Percentiles rank a stretch among this genome's conserved stretches.
Conservation (phyloP, 164 flowering plant species). For the Chloranthus sessilifolius region DNA sequence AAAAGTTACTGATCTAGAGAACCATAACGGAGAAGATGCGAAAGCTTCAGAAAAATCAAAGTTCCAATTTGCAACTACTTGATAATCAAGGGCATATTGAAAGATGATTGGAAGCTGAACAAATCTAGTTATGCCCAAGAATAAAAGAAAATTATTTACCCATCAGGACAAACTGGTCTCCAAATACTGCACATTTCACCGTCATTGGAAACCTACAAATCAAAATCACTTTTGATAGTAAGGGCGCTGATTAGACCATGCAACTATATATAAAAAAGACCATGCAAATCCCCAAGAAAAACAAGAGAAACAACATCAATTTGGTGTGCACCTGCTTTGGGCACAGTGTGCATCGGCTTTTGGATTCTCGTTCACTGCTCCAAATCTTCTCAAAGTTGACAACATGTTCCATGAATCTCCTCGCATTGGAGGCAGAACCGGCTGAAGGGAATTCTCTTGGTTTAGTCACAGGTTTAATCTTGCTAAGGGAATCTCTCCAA, state of each 20-base stretch:
- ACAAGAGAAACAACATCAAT: background rate
- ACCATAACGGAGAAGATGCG: too few species aligned
- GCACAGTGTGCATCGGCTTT: conserved; percentile 62
- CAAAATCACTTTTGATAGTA: conserved; percentile 1
- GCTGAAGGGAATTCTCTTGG: conserved; percentile 46
- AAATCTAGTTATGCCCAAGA: too few species aligned
- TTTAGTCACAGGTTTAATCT: conserved; percentile 40
- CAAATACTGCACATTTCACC: conserved; percentile 71
- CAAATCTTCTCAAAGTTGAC: conserved; percentile 80
- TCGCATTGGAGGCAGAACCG: conserved; percentile 35
- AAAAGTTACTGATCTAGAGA: too few species aligned
- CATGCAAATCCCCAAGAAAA: conserved; percentile 1
- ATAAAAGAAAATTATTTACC: conserved; percentile 47
- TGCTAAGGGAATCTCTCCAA: conserved; percentile 30
- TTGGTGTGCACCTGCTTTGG: conserved; percentile 57
- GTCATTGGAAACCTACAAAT: conserved; percentile 44
- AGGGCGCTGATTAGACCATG: background rate
- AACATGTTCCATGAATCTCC: conserved; percentile 51
- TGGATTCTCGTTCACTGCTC: conserved; percentile 80
- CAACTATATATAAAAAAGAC: background rate
- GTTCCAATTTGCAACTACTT: too few species aligned
- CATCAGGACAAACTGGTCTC: conserved; percentile 92
- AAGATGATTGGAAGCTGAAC: too few species aligned
- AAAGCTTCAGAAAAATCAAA: too few species aligned
- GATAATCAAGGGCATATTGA: too few species aligned